Base-by-base conservation (phyloP, 257 asterid species). In the Scutellaria galericulata region DNA sequence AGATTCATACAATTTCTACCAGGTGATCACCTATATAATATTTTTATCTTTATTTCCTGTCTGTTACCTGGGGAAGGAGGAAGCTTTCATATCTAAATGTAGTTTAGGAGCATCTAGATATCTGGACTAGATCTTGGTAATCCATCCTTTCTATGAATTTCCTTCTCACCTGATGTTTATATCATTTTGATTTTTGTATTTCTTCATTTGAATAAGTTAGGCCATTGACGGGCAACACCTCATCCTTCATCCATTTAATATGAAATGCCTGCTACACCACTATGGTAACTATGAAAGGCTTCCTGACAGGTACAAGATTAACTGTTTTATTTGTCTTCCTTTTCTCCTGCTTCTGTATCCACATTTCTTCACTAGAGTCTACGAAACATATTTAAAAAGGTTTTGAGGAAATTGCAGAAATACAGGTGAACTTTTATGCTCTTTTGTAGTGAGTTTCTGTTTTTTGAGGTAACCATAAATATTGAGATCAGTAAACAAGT, bases 241-340 rank as follows among this genome's bases (percentile, higher is more conserved):
- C 73, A 83, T 94, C 78, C 88, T 94, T 75, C 96, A 89, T 78
- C 91, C 99, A 8, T 70, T 94, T 71, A 89, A 80, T 83, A 88
- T 94, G 99, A 94, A 85, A 84, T 94, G 99, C 75, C 93, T 94
- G 77, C 82, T 94, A 73, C 95, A 88, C 82, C 88, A 91, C 79
- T 91, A 89, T 51, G 97, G 97, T 67, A 86, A 77, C 81, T 85
- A 64, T 77, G 95, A 86, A 73, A 79, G 75, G 73, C 93, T 94
- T 77, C 99, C 99, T 56, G 83, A 83, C 86, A 89, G 97, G 99
- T 91, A 63, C 50, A 72, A 54, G 68, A 7, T 18, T 48, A 56
- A 7, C 27, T 71, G 18, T 9, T 51, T 14, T n/a, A 31, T 9
- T 46, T 20, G 5, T 15, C 66, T n/a, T 48, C 7, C 13, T 39